Base-by-base conservation (phyloP, 768 basidiomycete genomes). In the Kwoniella dejecticola region DNA sequence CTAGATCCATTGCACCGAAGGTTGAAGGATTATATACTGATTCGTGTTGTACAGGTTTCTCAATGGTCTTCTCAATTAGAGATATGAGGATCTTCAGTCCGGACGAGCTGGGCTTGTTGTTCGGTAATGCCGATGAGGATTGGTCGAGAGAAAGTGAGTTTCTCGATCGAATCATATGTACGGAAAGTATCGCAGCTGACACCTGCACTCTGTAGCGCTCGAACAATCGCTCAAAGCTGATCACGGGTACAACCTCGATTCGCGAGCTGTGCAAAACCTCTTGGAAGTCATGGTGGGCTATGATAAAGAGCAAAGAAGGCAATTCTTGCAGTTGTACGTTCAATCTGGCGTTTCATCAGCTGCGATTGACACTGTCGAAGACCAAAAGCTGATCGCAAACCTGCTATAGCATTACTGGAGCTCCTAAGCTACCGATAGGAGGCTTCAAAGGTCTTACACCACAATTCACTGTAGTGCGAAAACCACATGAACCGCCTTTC, bases 61-160 rank as follows among this genome's bases (percentile, higher is more conserved):
- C 77, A n/a, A 53, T 93, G 76, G 93, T 98, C 29, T 98, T 99
- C 84, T 90, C 95, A 4, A 87, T 98, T 46, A 81, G 83, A 26
- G 94, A 99, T 72, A 81, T 99, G 29, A 86, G 89, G 68, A 89
- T 91, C 5, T 99, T 99, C 81, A 89, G 94, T 36, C 85, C 91
- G 4, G 91, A 96, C 60, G 96, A 99, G 78, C 81, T 99, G n/a
- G 89, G 89, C 15, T 89, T 95, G 85, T 82, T 98, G 21, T 95
- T 97, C 72, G 95, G 95, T 17, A 94, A 94, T 70, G 86, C 89
- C 8, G 91, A 97, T n/a, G 96, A 99, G 74, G 96, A 99, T 75
- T 99, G 96, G 96, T 87, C 85, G 63, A 75, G 83, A 11, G 93
- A 96, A 78, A 91, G 94, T 97, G 78, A 66, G 91, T 47, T 2